Conservation (phyloP, 441 rosid species). For the Populus hybrid region DNA sequence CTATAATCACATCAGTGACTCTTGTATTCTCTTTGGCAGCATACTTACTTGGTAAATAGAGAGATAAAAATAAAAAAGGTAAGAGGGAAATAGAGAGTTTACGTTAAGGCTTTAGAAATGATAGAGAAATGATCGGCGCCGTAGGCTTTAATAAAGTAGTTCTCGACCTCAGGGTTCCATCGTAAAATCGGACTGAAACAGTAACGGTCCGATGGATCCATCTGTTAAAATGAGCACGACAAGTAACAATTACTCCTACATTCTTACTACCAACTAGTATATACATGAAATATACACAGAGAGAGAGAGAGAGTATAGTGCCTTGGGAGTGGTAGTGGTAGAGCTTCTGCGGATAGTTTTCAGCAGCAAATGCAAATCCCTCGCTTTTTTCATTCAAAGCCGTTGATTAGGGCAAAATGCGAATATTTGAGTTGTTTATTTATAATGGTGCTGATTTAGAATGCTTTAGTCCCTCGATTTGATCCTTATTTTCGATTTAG, state of each 20-base stretch:
- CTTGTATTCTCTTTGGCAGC: background rate
- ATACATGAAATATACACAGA: background rate
- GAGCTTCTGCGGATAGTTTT: conserved; percentile 28
- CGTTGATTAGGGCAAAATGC: background rate
- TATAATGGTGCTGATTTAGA: background rate
- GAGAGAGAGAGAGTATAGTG: background rate
- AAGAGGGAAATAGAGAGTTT: conserved; percentile 5
- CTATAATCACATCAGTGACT: background rate
- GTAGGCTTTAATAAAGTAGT: conserved; percentile 76
- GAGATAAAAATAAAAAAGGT: background rate
- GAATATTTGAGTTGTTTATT: background rate
- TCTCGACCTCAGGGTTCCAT: conserved; percentile 86
- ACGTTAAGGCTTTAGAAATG: conserved; percentile 84
- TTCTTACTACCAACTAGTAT: too few relatives aligned
- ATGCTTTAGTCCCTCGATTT: background rate
- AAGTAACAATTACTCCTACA: background rate
- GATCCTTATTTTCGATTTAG: too few relatives aligned
- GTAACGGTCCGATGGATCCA: conserved; percentile 72
- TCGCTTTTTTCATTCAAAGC: conserved; percentile 60
- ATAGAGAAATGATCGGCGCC: conserved; percentile 71
- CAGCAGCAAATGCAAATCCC: conserved; percentile 36
- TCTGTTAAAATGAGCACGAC: conserved; percentile 18
- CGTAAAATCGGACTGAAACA: conserved; percentile 65
- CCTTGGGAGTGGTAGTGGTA: conserved; percentile 15
- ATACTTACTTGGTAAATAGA: background rate